Percentiles rank a stretch among this genome's conserved stretches.
Evolutionary conservation across 768 basidiomycete genomes (phyloP).

Genomic region (Tylopilus vinaceipallidus): DNA sequence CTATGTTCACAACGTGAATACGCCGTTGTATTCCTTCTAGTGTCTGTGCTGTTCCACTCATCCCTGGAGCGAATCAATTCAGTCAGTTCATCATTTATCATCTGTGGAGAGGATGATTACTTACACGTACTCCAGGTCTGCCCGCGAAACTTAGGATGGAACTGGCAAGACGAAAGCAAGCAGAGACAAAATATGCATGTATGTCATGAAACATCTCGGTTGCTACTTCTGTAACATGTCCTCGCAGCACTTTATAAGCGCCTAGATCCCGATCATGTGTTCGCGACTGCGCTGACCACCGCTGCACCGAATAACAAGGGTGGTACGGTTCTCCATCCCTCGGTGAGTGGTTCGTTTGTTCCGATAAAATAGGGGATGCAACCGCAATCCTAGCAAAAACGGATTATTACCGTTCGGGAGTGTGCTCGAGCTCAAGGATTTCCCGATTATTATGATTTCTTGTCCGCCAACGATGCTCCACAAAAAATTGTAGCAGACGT

Average conservation of each 20-base stretch:
- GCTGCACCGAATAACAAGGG: conserved; percentile 52
- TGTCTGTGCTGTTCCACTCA: conserved; percentile 53
- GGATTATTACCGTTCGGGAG: conserved; percentile 65
- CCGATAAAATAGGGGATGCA: not conserved
- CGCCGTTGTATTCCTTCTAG: conserved; percentile 28
- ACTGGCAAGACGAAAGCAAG: conserved; percentile 29
- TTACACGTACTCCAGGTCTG: conserved; percentile 35
- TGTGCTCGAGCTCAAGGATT: conserved; percentile 78
- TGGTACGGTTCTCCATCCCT: conserved; percentile 43
- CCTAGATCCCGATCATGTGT: conserved; percentile 48
- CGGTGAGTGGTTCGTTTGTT: conserved; percentile 29
- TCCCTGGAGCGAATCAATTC: conserved; percentile 47
- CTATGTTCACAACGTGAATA: not conserved
- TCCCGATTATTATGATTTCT: conserved; percentile 66
- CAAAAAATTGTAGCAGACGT: conserved; percentile 50
- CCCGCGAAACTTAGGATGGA: conserved; percentile 40
- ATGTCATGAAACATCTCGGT: conserved; percentile 7
- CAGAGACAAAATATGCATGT: conserved; percentile 29
- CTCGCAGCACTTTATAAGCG: conserved; percentile 54
- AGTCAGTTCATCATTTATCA: conserved; percentile 35
- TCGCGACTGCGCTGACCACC: conserved; percentile 63
- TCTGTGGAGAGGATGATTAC: not conserved
- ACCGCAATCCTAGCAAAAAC: conserved; percentile 55
- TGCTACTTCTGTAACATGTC: conserved; percentile 3
- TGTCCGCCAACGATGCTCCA: conserved; percentile 41